phyloP scores from a whole-genome alignment of 768 basidiomycete genomes.

The Tulasnella sp. region DNA sequence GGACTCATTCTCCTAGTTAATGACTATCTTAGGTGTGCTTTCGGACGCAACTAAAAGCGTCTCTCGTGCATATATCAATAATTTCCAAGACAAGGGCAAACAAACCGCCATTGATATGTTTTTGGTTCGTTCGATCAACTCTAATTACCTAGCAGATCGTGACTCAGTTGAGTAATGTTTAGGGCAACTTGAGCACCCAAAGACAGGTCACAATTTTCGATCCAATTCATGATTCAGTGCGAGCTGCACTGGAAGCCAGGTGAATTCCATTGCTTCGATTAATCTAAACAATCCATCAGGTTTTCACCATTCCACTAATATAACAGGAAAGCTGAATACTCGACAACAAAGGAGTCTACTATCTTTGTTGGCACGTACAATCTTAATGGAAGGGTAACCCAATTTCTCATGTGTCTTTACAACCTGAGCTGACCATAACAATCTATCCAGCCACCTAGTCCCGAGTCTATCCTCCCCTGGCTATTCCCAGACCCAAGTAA shows the following conservation, averaged over 20 bases:
- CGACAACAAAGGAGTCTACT: conserved; percentile 51
- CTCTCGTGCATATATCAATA: conserved; percentile 92
- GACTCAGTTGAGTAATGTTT: background rate
- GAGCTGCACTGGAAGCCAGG: conserved; percentile 57
- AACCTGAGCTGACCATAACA: too few relatives aligned
- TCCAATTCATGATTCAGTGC: conserved; percentile 81
- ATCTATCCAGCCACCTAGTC: conserved; percentile 43
- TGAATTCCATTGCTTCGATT: conserved; percentile 22
- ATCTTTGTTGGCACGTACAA: conserved; percentile 94
- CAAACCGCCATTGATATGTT: conserved; percentile 93
- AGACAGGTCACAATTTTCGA: conserved; percentile 83
- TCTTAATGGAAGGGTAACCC: conserved; percentile 66
- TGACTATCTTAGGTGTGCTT: conserved; percentile 47
- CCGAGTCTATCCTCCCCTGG: conserved; percentile 80
- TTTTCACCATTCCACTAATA: background rate
- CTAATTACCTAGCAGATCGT: background rate
- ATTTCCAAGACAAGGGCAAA: conserved; percentile 91
- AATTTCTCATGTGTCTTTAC: conserved; percentile 14
- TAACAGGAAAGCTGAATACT: conserved; percentile 67
- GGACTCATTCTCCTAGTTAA: background rate
- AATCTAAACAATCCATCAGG: background rate
- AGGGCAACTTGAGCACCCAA: conserved; percentile 91
- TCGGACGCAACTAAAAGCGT: conserved; percentile 96
- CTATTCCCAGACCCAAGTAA: conserved; percentile 71
- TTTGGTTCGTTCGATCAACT: conserved; percentile 46